Percentiles rank a stretch among this genome's conserved stretches.
phyloP scores from a whole-genome alignment of 2,329 filamentous ascomycete genomes.

The Colletotrichum gigasporum region DNA sequence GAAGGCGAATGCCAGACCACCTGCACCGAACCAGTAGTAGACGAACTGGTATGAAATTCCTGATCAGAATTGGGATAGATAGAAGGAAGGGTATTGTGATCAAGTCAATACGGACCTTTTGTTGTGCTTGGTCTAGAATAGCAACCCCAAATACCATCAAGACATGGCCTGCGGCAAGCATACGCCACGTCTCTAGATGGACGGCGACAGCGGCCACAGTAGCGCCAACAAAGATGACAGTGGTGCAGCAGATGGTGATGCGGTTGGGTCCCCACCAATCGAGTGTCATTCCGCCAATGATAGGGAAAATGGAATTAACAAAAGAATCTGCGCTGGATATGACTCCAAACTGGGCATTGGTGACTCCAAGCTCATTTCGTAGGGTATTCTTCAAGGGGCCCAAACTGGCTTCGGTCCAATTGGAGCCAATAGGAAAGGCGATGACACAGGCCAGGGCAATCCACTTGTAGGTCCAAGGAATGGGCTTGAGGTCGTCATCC shows the following conservation, averaged over 20 bases:
- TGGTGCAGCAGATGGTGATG: slow-evolving; percentile 35
- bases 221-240: slow-evolving; percentile 33
- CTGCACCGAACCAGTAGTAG: slow-evolving; percentile 37
- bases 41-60: slow-evolving; percentile 30
- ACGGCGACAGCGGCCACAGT: slow-evolving; percentile 33
- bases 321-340: slow-evolving; percentile 37
- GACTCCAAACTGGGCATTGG: slow-evolving; percentile 36
- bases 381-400: slow-evolving; percentile 37
- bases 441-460: slow-evolving; percentile 35
- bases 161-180: slow-evolving; percentile 34
- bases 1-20: slow-evolving; percentile 36
- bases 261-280: slow-evolving; percentile 37
- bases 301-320: slow-evolving; percentile 37
- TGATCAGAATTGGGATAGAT: not conserved
- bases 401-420: slow-evolving; percentile 33
- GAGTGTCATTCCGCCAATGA: slow-evolving; percentile 34
- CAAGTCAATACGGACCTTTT: slow-evolving; percentile 33
- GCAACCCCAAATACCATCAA: slow-evolving; percentile 36
- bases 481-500: not conserved
- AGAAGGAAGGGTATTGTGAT: not conserved
- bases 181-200: slow-evolving; percentile 32
- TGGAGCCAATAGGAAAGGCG: slow-evolving; percentile 34
- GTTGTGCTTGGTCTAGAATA: slow-evolving; percentile 34
- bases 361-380: slow-evolving; percentile 34
- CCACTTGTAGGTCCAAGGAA: slow-evolving; percentile 37